Evolutionary conservation across 129 eudicot species (phyloP), one percentile per base, ranked within the genome.

Genomic region (Helianthus tuberosus): DNA sequence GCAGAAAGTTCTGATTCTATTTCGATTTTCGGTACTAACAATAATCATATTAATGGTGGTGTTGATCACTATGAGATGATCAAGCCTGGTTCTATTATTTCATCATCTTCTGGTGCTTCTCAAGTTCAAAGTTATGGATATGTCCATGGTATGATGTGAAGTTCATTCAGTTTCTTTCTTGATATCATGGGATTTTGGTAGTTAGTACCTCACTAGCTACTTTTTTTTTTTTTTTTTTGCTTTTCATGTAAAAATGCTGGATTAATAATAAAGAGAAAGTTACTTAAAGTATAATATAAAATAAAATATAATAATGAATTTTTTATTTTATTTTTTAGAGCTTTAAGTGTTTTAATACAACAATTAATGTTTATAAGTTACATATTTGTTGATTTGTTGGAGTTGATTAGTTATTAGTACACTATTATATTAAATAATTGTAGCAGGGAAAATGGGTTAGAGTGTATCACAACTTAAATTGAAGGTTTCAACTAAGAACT

Each of bases 41-140:
- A 41, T 54, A 50, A 32, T n/a, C n/a, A n/a, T 20, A 20, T 12
- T 38, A 41, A 53, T 32, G 74, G 73, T 13, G 74, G 29, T 35
- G 7, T 69, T 69, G 81, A 81, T 64, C 69, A 63, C 14, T 81
- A 54, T 74, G 89, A 84, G 43, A 32, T 25, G 36, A 84, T 27
- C 32, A 27, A 84, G 46, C 79, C 73, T 52, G 47, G 14, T 70
- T 25, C 41, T 13, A 8, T 36, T 48, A 47, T 68, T 10, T 23
- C 59, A 11, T 46, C 69, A 69, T 67, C 82, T 4, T 60, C 13
- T 11, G 32, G 61, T 65, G 52, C 63, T 82, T 49, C 59, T 57
- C 54, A 65, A 9, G 32, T 36, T 67, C 78, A 76, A 25, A 43
- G 41, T 60, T 72, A 50, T 71, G 77, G 64, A 79, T 86, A 71